phyloP scores from a whole-genome alignment of 495 filamentous ascomycete genomes.

The Tuber brumale region DNA sequence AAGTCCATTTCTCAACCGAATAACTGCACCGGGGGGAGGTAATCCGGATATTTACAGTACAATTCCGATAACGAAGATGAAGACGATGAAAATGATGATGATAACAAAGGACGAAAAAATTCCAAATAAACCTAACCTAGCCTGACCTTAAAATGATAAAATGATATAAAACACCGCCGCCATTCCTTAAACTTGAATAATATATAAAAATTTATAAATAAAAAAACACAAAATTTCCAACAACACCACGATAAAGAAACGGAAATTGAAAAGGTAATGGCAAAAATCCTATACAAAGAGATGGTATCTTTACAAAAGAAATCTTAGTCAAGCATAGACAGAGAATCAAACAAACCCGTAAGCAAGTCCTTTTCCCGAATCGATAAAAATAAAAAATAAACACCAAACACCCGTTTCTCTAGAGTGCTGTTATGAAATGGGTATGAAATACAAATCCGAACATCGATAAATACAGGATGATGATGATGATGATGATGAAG shows the following conservation, averaged over 20 bases:
- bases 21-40: background rate
- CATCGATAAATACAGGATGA: background rate
- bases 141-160: background rate
- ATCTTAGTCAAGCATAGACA: background rate
- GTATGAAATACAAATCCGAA: conserved; percentile 5
- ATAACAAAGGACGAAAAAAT: conserved; percentile 1
- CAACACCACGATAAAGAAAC: background rate
- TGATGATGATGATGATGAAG: background rate
- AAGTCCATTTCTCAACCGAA: background rate
- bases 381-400: conserved; percentile 4
- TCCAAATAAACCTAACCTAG: background rate
- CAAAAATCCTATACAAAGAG: conserved; percentile 1
- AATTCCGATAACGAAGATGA: background rate
- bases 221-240: background rate
- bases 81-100: background rate
- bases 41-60: background rate
- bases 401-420: background rate
- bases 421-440: background rate
- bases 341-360: conserved; percentile 1
- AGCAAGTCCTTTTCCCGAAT: conserved; percentile 4
- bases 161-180: conserved; percentile 2
- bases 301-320: conserved; percentile 4
- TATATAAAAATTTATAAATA: background rate
- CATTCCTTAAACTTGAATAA: background rate
- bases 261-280: background rate